Evolutionary conservation across 306 rosid genomes (phyloP).

Genomic region (Vigna unguiculata): DNA sequence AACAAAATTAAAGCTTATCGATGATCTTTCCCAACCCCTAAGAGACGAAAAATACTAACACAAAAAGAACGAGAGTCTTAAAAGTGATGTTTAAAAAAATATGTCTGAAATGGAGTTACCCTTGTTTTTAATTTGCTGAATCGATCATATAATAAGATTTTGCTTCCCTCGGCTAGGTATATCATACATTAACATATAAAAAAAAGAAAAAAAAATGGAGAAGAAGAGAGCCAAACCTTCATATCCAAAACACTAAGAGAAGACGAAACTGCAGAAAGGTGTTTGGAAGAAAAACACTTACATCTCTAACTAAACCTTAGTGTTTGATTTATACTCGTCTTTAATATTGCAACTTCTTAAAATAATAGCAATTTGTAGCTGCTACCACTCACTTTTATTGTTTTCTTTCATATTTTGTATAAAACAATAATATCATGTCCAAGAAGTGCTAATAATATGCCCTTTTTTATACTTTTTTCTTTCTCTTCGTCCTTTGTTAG

Average conservation of each 20-base stretch:
- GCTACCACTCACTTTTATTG: conserved; percentile 16
- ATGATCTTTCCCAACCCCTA: background rate
- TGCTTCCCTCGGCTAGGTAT: background rate
- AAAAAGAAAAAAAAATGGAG: background rate
- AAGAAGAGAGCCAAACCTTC: conserved; percentile 31
- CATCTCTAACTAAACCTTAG: conserved; percentile 7
- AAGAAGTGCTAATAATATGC: background rate
- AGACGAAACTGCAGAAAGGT: conserved; percentile 11
- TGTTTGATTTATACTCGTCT: conserved; percentile 37
- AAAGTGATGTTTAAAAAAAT: background rate
- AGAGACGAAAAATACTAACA: conserved; percentile 10
- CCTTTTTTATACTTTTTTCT: background rate
- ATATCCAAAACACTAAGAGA: conserved; percentile 12
- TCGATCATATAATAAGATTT: conserved; percentile 29
- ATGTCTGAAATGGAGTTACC: background rate
- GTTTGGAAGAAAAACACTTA: conserved; percentile 31
- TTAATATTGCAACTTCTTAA: background rate
- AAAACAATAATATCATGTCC: background rate
- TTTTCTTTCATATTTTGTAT: conserved; percentile 1
- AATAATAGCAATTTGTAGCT: conserved; percentile 17
- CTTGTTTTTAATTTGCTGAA: conserved; percentile 1
- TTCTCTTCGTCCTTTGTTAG: background rate
- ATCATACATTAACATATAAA: background rate
- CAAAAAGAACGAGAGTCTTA: background rate
- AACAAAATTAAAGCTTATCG: conserved; percentile 5